These are phyloP conservation scores for Phytophthora sp. DNA, from an alignment of 352 stramenopile genomes.

Conservation along the genomic window DNA sequence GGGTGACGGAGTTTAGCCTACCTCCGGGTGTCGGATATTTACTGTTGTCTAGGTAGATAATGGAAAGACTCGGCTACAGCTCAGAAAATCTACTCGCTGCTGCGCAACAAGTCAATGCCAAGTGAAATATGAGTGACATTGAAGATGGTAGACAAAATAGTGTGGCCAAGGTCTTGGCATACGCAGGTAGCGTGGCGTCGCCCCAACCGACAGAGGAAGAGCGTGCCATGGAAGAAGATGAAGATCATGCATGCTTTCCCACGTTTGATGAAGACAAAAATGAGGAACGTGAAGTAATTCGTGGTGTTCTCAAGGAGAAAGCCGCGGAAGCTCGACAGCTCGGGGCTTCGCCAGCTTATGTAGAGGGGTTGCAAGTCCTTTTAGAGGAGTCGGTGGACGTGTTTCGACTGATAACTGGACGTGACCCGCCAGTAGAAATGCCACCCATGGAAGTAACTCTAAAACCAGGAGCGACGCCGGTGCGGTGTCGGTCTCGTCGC, in stretches of 20 bases:
- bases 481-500: neutral
- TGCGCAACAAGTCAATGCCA: slow-evolving; percentile 7
- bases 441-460: neutral
- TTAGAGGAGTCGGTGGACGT: neutral
- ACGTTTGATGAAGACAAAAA: neutral
- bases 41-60: slow-evolving; percentile 9
- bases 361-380: neutral
- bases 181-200: neutral
- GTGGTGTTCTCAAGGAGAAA: slow-evolving; percentile 3
- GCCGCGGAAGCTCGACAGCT: neutral
- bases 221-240: neutral
- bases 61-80: slow-evolving; percentile 9
- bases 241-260: slow-evolving; percentile 13
- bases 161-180: neutral
- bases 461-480: neutral
- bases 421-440: neutral
- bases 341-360: neutral
- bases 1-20: slow-evolving; percentile 5
- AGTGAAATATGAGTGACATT: slow-evolving; percentile 17
- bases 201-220: neutral
- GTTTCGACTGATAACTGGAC: neutral
- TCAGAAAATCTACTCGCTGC: slow-evolving; percentile 5
- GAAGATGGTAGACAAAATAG: neutral
- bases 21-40: neutral
- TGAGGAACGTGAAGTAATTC: neutral